Base-by-base conservation (phyloP, 768 basidiomycete genomes). In the Tricholoma sp. region DNA sequence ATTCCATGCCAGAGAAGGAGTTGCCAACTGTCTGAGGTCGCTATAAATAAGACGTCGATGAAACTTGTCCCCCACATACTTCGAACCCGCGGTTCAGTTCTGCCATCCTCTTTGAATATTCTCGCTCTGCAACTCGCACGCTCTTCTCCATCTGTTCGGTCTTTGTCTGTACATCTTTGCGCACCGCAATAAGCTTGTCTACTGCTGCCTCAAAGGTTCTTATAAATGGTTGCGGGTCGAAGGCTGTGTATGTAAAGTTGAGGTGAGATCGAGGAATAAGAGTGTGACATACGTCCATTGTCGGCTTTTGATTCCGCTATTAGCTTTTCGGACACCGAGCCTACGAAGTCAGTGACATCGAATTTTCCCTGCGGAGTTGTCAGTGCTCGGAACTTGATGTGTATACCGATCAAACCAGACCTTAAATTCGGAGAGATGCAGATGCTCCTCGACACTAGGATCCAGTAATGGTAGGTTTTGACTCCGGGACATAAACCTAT, bases 51-150 rank as follows among this genome's bases (percentile, higher is more conserved):
- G 33, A 50, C 49, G 52, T 33, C 28, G 34, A 52, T 39, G 12
- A 57, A 39, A 41, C 44, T n/a, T 11, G 20, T 20, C 11, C 13
- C 56, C 11, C 42, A 70, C 83, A 49, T 65, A 94, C 95, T 77
- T 99, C 95, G 63, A 98, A 98, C 1, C 93, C 93, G 50, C 84
- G 85, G 67, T 94, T 94, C 20, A 98, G 77, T 54, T 98, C 95
- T n/a, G 80, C 76, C 82, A 98, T 90, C 70, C 91, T 91, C 75
- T 88, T 91, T 2, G 92, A 90, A 71, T 98, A 99, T 63, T 97
- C 94, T 59, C 94, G 74, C 71, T 98, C 96, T 2, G 94, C 86
- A 0, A 88, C 80, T 47, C 88, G 77, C 12, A 98, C 95, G 61
- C 85, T 87, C 74, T 90, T 91, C 75, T 98, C 96, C 77, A 96